A percentile compares a stretch with the other conserved stretches of the same genome.
Evolutionary conservation across 768 basidiomycete species (phyloP).

Genomic region (Mycena metata): DNA sequence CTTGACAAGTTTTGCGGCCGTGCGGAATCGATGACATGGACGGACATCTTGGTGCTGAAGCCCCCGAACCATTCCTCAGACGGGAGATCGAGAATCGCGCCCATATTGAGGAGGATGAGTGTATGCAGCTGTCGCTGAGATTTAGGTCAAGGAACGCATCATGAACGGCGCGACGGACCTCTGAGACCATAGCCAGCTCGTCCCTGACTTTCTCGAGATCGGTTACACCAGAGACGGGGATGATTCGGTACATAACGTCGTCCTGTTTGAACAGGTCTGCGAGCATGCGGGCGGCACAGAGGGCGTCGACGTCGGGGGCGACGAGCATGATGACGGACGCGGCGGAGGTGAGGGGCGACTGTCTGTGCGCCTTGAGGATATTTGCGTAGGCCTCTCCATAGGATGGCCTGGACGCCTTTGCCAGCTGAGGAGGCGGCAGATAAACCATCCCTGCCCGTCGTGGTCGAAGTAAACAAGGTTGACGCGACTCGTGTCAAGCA

Average conservation of each 20-base stretch:
- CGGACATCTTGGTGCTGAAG: slow-evolving; percentile 69
- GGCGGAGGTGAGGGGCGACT: slow-evolving; percentile 81
- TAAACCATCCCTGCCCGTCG: slow-evolving; percentile 64
- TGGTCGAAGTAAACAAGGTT: too few relatives aligned
- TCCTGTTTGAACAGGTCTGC: slow-evolving; percentile 92
- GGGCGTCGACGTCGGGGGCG: slow-evolving; percentile 91
- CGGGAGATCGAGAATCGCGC: slow-evolving; percentile 87
- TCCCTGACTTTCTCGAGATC: slow-evolving; percentile 74
- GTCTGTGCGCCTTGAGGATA: slow-evolving; percentile 79
- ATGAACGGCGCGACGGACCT: slow-evolving; percentile 31
- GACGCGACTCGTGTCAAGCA: too few relatives aligned
- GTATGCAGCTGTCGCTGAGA: slow-evolving; percentile 76
- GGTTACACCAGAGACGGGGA: slow-evolving; percentile 88
- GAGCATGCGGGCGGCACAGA: slow-evolving; percentile 93
- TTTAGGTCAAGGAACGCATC: slow-evolving; percentile 15
- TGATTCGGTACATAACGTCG: slow-evolving; percentile 90
- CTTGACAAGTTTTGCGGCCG: slow-evolving; percentile 91
- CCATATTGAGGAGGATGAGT: slow-evolving; percentile 93
- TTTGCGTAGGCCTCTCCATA: slow-evolving; percentile 81
- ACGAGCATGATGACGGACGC: slow-evolving; percentile 89
- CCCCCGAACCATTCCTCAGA: slow-evolving; percentile 82
- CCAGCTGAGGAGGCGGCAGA: slow-evolving; percentile 78
- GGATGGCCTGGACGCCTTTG: slow-evolving; percentile 68
- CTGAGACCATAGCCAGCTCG: slow-evolving; percentile 40
- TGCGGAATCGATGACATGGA: slow-evolving; percentile 96